Base-by-base conservation (phyloP, 805 yeast genomes). In the Grigorovia transvaalensis region DNA sequence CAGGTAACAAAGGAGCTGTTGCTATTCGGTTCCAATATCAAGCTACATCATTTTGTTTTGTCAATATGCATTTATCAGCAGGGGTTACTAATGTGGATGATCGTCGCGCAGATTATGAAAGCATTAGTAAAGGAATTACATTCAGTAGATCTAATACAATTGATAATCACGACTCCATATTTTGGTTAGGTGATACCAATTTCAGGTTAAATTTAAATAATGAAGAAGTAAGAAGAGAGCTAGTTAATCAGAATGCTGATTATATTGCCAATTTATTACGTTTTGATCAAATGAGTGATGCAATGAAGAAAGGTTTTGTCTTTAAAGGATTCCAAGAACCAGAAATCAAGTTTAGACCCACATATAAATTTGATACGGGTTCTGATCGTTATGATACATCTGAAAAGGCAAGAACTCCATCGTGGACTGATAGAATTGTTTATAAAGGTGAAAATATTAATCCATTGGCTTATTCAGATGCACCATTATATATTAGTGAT, bases 1-100 rank as follows among this genome's bases (percentile, higher is more conserved):
- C 98, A 0, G 99, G 97, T 17, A 91, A 93, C 66, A 91, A 91
- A 67, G 99, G 99, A 46, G 96, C 95, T 4, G 95, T 90, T 54
- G 96, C 96, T 0, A 88, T 93, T 15, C 76, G 96, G 54, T 86
- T 91, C 68, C 80, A 84, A 49, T 88, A 78, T 66, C 93, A 93
- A 0, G 77, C 81, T 35, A 84, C 96, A 0, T 74, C 85, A 1
- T 84, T 89, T 61, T 89, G 95, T 56, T 80, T 89, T 62, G 77
- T 93, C 29, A 91, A 93, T 50, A 86, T 95, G 0, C 99, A 93
- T 71, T 71, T 93, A 57, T 96, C 99, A 0, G 97, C 99, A 0
- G 99, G 99, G 1, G 77, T 81, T 20, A 75, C 74, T 45, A 93
- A 93, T 44, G 73, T 83, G 1, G 83, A 82, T 15, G 99, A 93